Evolutionary conservation across 768 basidiomycete genomes (phyloP), one percentile per base, ranked within the genome.

Genomic region (Hygrophorus pudorinus): DNA sequence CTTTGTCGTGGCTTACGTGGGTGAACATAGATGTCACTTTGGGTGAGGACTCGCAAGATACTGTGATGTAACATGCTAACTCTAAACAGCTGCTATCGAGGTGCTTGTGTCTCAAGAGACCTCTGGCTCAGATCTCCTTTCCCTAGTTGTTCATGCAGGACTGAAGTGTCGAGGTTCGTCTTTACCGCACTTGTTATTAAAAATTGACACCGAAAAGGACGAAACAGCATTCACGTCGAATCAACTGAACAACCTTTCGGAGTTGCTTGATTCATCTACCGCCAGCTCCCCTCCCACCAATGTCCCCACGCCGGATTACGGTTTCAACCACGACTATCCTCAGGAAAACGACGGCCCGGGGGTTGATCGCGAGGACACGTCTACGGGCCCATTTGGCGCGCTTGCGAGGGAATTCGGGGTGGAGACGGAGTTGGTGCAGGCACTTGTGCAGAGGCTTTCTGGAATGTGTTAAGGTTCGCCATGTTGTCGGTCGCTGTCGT

Each of bases 381-480:
- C 24, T 21, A 44, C 41, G 33, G 54, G 50, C 41, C 45, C 69
- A 55, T 43, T 77, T 57, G 69, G 69, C 37, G 70, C 72, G 17
- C 69, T 86, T n/a, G 83, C 84, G 17, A 70, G 69, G 51, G 84
- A 85, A 58, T 85, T 85, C 48, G 83, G 83, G n/a, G 69, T 85
- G 16, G 78, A 83, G 43, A 65, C 82, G 27, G 70, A 78, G 34
- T 56, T 85, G 20, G 75, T 85, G 36, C 73, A 83, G 54, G 79
- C 79, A 2, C 70, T 85, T 36, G 78, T 74, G 32, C 77, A 81
- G 48, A 71, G 81, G 40, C 65, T 85, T 31, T 59, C 61, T 33
- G 55, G 51, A 8, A 41, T 59, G 28, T 53, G 32, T 38, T 54
- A 40, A 51, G 16, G 2, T n/a, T n/a, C n/a, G n/a, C n/a, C n/a